Evolutionary conservation across 139 green algal genomes (phyloP).

Genomic region (Klebsormidium nitens): DNA sequence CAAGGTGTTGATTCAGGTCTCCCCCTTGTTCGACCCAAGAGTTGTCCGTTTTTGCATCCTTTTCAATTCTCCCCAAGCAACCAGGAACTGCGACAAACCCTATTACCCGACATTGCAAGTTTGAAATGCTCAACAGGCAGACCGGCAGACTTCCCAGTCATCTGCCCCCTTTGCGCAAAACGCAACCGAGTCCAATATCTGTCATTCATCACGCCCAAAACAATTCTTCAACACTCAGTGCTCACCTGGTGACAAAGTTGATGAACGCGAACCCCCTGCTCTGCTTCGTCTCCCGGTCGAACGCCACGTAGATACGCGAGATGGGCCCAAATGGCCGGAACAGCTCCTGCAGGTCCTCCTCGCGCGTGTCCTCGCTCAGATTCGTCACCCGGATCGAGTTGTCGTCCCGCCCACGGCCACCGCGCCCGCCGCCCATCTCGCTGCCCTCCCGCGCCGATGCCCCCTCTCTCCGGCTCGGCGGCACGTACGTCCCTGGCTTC

Average conservation of each 20-base stretch:
- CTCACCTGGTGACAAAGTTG: conserved; percentile 77
- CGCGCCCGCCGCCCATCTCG: conserved; percentile 54
- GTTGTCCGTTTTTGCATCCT: too few species aligned
- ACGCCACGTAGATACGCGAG: conserved; percentile 87
- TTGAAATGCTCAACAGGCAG: too few species aligned
- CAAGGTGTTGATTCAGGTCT: too few species aligned
- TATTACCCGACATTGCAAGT: too few species aligned
- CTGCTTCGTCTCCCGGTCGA: conserved; percentile 89
- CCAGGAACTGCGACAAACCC: too few species aligned
- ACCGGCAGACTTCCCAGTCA: too few species aligned
- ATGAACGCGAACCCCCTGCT: conserved; percentile 96
- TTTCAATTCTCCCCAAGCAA: too few species aligned
- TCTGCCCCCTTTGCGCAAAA: too few species aligned
- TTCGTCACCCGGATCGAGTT: conserved; percentile 97
- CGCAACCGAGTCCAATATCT: too few species aligned
- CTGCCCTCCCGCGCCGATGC: conserved; percentile 3
- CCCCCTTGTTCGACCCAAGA: too few species aligned
- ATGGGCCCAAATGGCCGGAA: conserved; percentile 93
- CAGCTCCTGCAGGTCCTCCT: conserved; percentile 88
- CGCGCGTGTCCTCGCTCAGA: conserved; percentile 88
- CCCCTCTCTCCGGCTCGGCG: conserved; percentile 63
- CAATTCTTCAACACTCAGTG: too few species aligned
- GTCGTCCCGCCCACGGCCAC: conserved; percentile 71
- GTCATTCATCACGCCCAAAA: too few species aligned
- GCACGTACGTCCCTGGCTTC: conserved; percentile 70